Base-by-base conservation (phyloP, 305 asterid genomes). In the Fraxinus xanthoxyloides region DNA sequence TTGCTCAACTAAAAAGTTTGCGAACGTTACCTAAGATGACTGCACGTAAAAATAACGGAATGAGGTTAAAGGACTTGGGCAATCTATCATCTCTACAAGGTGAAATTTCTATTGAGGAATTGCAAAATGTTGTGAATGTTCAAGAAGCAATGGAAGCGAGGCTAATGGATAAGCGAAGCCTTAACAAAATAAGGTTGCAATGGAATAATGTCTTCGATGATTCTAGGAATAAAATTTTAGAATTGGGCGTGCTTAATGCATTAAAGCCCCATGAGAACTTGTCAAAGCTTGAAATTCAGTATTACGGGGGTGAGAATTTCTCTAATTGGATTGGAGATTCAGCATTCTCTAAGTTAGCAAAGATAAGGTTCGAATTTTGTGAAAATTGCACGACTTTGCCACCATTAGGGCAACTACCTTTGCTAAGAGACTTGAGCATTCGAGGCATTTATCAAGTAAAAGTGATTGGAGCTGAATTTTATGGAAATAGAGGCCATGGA, bases 281-380 rank as follows among this genome's bases (percentile, higher is more conserved):
- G 70, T 63, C 73, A 61, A n/a, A 24, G 3, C 85, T 87, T 3
- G 75, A 5, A 2, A 83, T 85, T 56, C 69, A 40, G 7, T 80
- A 51, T 26, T 85, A 61, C 30, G 77, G 85, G 8, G 89, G 90
- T 28, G 81, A 67, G 40, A 65, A 70, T 48, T 21, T 85, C 77
- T 73, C 89, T 40, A 72, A 84, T 38, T 87, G 90, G 85, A 75
- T 87, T 8, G 87, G 81, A 24, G 79, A 82, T 56, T 79, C 79
- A 0, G 24, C 70, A 10, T 87, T 85, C 46, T n/a, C 3, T 23
- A 73, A 48, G 4, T 31, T 31, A 31, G 34, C 34, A 31, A 31
- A 31, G 34, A 31, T 31, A 31, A 31, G 34, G 4, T 31, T 31
- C 34, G 5, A 31, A 3, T 31, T 31, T 31, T 31, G 34, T 31